These are phyloP conservation scores for Trichoderma sp. DNA, from an alignment of 2,329 filamentous ascomycete species.

Conservation along the genomic window DNA sequence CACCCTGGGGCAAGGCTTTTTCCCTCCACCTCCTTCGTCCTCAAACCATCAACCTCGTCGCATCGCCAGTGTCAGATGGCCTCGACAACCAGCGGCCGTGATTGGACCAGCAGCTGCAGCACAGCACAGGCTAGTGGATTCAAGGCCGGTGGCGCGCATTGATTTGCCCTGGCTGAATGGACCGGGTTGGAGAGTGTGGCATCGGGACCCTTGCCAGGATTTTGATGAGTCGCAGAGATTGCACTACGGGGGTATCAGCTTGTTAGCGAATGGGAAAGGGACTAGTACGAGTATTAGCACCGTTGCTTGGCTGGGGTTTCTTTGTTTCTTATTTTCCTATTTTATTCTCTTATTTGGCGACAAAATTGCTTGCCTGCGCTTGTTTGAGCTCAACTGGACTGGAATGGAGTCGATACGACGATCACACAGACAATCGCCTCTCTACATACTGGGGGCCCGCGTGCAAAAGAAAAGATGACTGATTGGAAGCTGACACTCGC, in stretches of 20 bases:
- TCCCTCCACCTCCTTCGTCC: not conserved
- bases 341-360: not conserved
- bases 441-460: not conserved
- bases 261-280: not conserved
- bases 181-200: not conserved
- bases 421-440: not conserved
- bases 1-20: not conserved
- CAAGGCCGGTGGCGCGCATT: constrained; percentile 8
- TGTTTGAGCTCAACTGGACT: not conserved
- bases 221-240: constrained; percentile 21
- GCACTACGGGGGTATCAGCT: constrained; percentile 10
- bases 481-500: constrained; percentile 3
- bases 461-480: not conserved
- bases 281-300: not conserved
- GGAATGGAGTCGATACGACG: not conserved
- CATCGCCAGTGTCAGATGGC: constrained; percentile 2
- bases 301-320: not conserved
- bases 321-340: not conserved
- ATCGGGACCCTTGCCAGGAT: constrained; percentile 10
- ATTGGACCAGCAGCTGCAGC: constrained; percentile 14
- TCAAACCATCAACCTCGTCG: not conserved
- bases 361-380: constrained; percentile 1
- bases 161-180: constrained; percentile 15
- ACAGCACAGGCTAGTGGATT: constrained; percentile 6
- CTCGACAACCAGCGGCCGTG: not conserved